These are phyloP conservation scores for Tulasnella sp. DNA, from an alignment of 768 basidiomycete genomes.

Conservation along the genomic window DNA sequence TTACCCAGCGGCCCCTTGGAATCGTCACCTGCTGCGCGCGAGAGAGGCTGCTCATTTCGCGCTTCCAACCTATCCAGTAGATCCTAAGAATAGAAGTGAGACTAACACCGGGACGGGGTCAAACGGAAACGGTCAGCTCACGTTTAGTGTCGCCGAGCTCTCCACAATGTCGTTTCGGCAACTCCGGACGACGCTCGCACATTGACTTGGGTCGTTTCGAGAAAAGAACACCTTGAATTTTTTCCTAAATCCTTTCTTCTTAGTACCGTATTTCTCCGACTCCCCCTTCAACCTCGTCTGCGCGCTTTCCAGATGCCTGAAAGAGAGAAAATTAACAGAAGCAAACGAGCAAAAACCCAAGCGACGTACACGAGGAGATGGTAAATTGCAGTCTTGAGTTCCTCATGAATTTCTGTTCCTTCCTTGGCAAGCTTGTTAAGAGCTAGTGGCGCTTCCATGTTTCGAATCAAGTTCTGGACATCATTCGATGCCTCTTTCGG, in stretches of 20 bases:
- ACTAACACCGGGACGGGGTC: background rate
- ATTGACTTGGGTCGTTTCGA: no score
- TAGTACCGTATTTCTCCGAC: no score
- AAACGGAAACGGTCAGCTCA: background rate
- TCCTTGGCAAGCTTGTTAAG: background rate
- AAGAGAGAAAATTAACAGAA: background rate
- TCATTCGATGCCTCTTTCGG: background rate
- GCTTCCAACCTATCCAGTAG: background rate
- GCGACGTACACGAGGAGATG: no score
- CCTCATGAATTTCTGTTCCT: background rate
- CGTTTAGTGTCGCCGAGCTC: no score
- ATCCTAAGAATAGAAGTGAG: background rate
- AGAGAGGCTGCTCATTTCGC: background rate
- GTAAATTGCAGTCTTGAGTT: background rate
- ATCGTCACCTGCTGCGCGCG: background rate
- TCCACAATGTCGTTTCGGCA: no score
- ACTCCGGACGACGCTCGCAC: no score
- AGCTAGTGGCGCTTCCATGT: background rate
- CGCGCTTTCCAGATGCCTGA: no score
- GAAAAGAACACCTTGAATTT: no score
- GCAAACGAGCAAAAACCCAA: background rate
- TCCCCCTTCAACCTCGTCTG: no score
- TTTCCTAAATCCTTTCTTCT: no score
- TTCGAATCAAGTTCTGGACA: background rate
- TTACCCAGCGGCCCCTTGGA: no score